These are phyloP conservation scores for Hypoxylon sp. DNA, from an alignment of 2,329 filamentous ascomycete species.

Conservation along the genomic window DNA sequence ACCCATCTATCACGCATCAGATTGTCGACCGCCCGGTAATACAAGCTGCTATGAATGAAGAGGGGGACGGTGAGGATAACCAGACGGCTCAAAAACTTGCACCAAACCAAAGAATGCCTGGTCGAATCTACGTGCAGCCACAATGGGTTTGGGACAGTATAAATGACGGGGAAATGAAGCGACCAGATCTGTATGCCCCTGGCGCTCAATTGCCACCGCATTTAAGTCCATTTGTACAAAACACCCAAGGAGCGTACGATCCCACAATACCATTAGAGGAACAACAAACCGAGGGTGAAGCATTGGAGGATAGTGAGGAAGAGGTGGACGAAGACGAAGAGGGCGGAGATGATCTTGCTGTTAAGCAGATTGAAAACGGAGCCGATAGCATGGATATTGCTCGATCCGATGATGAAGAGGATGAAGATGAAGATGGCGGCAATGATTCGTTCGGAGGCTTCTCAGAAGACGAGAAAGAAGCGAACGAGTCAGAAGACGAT, in stretches of 20 bases:
- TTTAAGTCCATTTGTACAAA: constrained; percentile 94
- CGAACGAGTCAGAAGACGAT: constrained; percentile 66
- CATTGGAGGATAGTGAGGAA: constrained; percentile 75
- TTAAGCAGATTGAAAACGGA: constrained; percentile 60
- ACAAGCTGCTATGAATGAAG: constrained; percentile 68
- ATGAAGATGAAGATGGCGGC: constrained; percentile 63
- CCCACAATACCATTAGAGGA: constrained; percentile 87
- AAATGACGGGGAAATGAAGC: constrained; percentile 90
- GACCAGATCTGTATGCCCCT: constrained; percentile 89
- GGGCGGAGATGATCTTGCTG: constrained; percentile 61
- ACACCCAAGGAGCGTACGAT: constrained; percentile 89
- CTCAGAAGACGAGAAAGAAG: constrained; percentile 64
- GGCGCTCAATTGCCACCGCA: constrained; percentile 93
- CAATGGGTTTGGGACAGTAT: constrained; percentile 99
- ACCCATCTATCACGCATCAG: constrained; percentile 94
- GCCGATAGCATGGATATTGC: constrained; percentile 66
- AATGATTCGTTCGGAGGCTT: constrained; percentile 65
- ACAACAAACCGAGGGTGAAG: constrained; percentile 90
- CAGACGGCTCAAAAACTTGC: constrained; percentile 72
- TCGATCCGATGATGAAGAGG: constrained; percentile 63
- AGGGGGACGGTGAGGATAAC: constrained; percentile 69
- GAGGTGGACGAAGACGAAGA: constrained; percentile 66
- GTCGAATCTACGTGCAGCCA: constrained; percentile 92
- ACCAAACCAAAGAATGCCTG: constrained; percentile 83
- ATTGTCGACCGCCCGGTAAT: constrained; percentile 91